Evolutionary conservation across 73 alveolate species (phyloP).

Genomic region (Paramecium caudatum): DNA sequence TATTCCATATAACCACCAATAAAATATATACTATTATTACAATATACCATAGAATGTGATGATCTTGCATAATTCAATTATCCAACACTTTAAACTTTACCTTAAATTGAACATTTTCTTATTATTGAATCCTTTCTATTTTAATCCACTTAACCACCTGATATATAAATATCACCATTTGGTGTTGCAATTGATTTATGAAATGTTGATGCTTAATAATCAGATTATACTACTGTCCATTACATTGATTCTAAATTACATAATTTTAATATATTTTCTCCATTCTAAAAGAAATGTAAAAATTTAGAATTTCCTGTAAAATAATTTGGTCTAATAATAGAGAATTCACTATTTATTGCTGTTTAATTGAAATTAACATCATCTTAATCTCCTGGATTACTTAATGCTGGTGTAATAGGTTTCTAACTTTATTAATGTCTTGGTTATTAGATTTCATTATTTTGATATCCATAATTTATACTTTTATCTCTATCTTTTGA

Average conservation of each 20-base stretch:
- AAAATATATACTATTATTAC: conserved; percentile 33
- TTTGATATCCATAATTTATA: neutral
- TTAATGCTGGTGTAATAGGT: neutral
- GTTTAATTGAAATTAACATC: neutral
- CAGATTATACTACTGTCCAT: neutral
- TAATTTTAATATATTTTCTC: neutral
- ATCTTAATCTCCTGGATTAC: neutral
- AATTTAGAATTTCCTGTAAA: neutral
- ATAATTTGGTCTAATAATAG: neutral
- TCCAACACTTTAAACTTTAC: neutral
- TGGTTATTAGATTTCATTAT: neutral
- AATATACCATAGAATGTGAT: conserved; percentile 52
- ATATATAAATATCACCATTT: conserved; percentile 71
- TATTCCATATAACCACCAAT: conserved; percentile 53
- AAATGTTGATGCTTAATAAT: conserved; percentile 52
- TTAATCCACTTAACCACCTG: conserved; percentile 52
- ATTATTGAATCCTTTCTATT: conserved; percentile 33
- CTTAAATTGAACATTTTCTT: conserved; percentile 12
- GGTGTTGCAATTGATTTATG: conserved; percentile 69
- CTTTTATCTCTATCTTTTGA: conserved; percentile 19
- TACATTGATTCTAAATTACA: neutral
- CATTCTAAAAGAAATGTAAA: conserved; percentile 56
- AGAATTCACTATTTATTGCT: neutral
- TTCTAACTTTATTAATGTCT: neutral
- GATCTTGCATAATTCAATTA: conserved; percentile 8